These are phyloP conservation scores for Xylariaceae sp. DNA, from an alignment of 2,329 filamentous ascomycete species.

Conservation along the genomic window DNA sequence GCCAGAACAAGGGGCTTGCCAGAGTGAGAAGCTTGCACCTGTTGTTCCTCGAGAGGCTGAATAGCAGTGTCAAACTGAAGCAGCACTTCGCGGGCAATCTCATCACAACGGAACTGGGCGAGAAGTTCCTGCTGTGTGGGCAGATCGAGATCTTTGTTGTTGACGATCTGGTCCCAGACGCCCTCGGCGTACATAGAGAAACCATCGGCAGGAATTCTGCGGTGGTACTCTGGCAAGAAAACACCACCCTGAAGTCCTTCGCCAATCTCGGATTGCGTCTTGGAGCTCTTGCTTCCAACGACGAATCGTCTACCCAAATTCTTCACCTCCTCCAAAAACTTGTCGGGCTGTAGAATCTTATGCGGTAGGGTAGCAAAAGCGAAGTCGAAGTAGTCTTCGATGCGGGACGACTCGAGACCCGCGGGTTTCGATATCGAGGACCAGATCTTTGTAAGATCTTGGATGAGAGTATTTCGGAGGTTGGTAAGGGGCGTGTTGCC, in stretches of 20 bases:
- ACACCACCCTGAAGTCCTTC: slow-evolving; percentile 74
- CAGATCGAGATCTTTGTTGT: slow-evolving; percentile 96
- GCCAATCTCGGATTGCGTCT: slow-evolving; percentile 52
- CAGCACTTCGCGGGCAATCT: slow-evolving; percentile 87
- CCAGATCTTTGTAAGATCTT: slow-evolving; percentile 92
- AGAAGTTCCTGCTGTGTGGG: slow-evolving; percentile 95
- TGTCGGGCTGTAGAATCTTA: slow-evolving; percentile 91
- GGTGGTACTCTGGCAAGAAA: slow-evolving; percentile 90
- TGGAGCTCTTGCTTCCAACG: slow-evolving; percentile 68
- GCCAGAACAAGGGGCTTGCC: slow-evolving; percentile 69
- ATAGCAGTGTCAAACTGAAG: slow-evolving; percentile 78
- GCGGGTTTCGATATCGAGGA: slow-evolving; percentile 83
- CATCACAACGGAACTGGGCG: slow-evolving; percentile 95
- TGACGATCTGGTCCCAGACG: slow-evolving; percentile 97
- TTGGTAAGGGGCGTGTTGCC: slow-evolving; percentile 87
- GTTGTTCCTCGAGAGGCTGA: slow-evolving; percentile 76
- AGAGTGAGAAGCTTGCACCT: slow-evolving; percentile 66
- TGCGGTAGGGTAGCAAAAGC: slow-evolving; percentile 93
- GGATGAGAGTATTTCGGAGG: slow-evolving; percentile 81
- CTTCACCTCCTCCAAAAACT: slow-evolving; percentile 75
- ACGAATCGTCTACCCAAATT: slow-evolving; percentile 77
- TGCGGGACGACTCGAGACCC: slow-evolving; percentile 80
- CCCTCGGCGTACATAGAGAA: slow-evolving; percentile 90
- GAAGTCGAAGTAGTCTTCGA: slow-evolving; percentile 98
- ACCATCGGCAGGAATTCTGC: slow-evolving; percentile 94